Evolutionary conservation across 2,329 filamentous ascomycete species (phyloP).

Genomic region (Hypoxylon sp.): DNA sequence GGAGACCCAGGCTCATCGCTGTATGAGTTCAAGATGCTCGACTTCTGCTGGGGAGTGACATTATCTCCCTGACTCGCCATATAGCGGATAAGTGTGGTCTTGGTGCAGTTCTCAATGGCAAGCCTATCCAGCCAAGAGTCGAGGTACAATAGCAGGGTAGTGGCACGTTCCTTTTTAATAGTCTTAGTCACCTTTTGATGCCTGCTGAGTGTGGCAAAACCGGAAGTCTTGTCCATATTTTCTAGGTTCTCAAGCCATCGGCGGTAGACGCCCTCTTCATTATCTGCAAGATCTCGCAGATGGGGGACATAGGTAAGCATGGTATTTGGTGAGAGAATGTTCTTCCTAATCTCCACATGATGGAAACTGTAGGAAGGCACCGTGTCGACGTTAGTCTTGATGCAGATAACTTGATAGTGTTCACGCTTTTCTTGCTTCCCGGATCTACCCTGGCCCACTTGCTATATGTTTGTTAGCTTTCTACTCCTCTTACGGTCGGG

Average conservation of each 20-base stretch:
- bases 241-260: conserved; percentile 71
- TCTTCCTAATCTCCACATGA: conserved; percentile 72
- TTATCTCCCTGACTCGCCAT: conserved; percentile 65
- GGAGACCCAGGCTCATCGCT: conserved; percentile 61
- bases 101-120: conserved; percentile 66
- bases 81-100: conserved; percentile 66
- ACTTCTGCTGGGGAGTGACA: conserved; percentile 70
- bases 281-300: conserved; percentile 69
- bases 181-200: conserved; percentile 66
- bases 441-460: conserved; percentile 59
- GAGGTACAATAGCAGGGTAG: conserved; percentile 67
- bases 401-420: conserved; percentile 60
- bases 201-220: conserved; percentile 69
- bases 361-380: conserved; percentile 73
- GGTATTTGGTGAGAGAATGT: conserved; percentile 72
- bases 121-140: conserved; percentile 68
- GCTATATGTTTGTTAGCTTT: conserved; percentile 50
- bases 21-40: conserved; percentile 65
- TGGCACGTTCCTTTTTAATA: conserved; percentile 67
- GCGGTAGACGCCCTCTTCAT: conserved; percentile 70
- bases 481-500: background rate
- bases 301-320: conserved; percentile 74
- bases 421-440: conserved; percentile 63
- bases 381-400: conserved; percentile 66
- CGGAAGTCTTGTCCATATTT: conserved; percentile 70